Base-by-base conservation (phyloP, 139 green algal species). In the Yamagishiella unicocca region DNA sequence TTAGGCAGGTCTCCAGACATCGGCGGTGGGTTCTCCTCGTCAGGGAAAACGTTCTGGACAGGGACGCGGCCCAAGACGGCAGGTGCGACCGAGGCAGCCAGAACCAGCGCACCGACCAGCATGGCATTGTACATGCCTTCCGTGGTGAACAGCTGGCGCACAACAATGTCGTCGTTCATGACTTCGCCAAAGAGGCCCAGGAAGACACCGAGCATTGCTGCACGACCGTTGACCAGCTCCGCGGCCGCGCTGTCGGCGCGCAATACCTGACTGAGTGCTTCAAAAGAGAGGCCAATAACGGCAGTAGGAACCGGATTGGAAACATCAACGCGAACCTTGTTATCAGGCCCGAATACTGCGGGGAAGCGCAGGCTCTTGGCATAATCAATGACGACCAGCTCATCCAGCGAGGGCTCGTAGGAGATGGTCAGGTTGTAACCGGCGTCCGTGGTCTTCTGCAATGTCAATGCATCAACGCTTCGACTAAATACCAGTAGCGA, bases 331-430 rank as follows among this genome's bases (percentile, higher is more conserved):
- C 67, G 82, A 25, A 87, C 82, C 46, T 71, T 79, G 82, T 87
- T 87, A 37, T 87, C 82, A 7, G 46, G 46, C 0, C 82, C 82
- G 27, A 87, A 87, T 21, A 87, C 82, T 0, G 82, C 82, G 4
- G 82, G 82, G 82, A 81, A 87, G 68, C 82, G 82, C 1, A 87
- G 67, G 7, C 82, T 67, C 67, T 80, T 79, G 22, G 82, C 42
- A 35, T 87, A 81, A 50, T 87, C 82, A 25, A 87, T 80, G 31
- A 87, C 81, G 27, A 87, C 25, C 45, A 87, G 66, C 81, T 87
- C 81, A 8, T 87, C 82, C 0, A 43, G 33, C 27, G 67, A 42
- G 1, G 67, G 46, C 35, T 87, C 82, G 35, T 72, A 87, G 33
- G 29, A 54, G 9, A 87, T 80, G 8, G 82, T 80, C 12, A 79